Percentiles rank a stretch among this genome's conserved stretches.
phyloP scores from a whole-genome alignment of 495 filamentous ascomycete species.

The Xylaria nigripes region DNA sequence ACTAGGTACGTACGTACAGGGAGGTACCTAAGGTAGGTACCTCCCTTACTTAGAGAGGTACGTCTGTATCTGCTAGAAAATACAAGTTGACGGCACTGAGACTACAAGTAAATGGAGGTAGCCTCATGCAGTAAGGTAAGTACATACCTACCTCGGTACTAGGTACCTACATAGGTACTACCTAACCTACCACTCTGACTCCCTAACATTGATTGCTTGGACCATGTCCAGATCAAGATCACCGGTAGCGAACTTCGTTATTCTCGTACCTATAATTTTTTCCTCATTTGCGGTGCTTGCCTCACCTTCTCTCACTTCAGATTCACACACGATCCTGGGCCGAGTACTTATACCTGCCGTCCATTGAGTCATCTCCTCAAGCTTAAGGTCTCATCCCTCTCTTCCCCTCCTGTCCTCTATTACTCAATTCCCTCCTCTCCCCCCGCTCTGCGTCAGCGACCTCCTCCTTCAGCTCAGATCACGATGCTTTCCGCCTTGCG shows the following conservation, averaged over 20 bases:
- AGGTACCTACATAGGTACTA: no score
- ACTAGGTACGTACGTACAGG: neutral
- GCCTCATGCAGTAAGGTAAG: no score
- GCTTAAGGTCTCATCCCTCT: neutral
- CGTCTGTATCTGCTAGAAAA: no score
- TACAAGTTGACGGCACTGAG: no score
- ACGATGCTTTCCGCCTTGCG: constrained; percentile 27
- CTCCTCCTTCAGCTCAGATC: neutral
- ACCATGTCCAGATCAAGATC: neutral
- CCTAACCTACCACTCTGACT: no score
- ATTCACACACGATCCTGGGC: neutral
- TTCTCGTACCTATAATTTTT: neutral
- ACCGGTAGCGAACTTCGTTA: neutral
- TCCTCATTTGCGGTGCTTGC: neutral
- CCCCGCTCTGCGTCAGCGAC: neutral
- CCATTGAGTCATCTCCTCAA: neutral
- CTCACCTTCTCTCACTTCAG: neutral
- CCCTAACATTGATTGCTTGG: no score
- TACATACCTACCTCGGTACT: no score
- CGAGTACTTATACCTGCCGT: neutral
- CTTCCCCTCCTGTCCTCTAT: constrained; percentile 10
- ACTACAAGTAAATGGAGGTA: no score
- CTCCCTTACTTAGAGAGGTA: no score
- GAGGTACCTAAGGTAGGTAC: neutral
- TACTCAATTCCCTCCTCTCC: neutral